phyloP scores from a whole-genome alignment of 192 early-diverging fungal genomes.

The Phlyctochytrium bullatum region DNA sequence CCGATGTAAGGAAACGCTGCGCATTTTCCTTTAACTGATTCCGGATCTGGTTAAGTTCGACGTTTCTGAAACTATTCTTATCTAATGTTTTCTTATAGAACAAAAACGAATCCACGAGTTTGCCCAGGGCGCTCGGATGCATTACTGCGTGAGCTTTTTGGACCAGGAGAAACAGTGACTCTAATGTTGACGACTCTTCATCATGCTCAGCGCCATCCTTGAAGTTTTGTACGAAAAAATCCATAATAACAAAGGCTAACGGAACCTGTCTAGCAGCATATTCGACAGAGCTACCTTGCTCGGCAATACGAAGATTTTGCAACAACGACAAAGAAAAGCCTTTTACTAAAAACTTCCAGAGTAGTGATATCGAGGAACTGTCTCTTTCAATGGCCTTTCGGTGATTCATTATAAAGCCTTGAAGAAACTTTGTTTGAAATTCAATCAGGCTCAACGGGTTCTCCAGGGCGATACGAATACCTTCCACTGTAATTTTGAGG shows the following conservation, averaged over 20 bases:
- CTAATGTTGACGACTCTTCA: constrained; percentile 16
- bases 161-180: constrained; percentile 52
- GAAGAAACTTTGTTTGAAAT: constrained; percentile 60
- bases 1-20: constrained; percentile 58
- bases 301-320: constrained; percentile 35
- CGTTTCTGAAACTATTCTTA: constrained; percentile 51
- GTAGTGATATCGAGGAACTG: constrained; percentile 16
- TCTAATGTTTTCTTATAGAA: constrained; percentile 69
- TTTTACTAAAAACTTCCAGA: constrained; percentile 54
- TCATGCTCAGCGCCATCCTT: constrained; percentile 22
- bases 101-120: constrained; percentile 59
- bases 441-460: constrained; percentile 52
- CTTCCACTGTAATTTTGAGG: constrained; percentile 59
- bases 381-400: neutral
- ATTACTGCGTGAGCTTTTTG: constrained; percentile 67
- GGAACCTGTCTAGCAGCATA: constrained; percentile 38
- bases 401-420: constrained; percentile 60
- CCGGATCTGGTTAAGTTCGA: constrained; percentile 26
- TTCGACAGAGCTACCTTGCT: constrained; percentile 18
- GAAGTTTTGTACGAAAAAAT: constrained; percentile 60
- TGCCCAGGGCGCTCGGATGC: constrained; percentile 68
- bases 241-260: constrained; percentile 65
- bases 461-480: constrained; percentile 56
- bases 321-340: constrained; percentile 61
- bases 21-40: constrained; percentile 59